Evolutionary conservation across 169 alveolate species (phyloP).

Genomic region (Babesia bovis): DNA sequence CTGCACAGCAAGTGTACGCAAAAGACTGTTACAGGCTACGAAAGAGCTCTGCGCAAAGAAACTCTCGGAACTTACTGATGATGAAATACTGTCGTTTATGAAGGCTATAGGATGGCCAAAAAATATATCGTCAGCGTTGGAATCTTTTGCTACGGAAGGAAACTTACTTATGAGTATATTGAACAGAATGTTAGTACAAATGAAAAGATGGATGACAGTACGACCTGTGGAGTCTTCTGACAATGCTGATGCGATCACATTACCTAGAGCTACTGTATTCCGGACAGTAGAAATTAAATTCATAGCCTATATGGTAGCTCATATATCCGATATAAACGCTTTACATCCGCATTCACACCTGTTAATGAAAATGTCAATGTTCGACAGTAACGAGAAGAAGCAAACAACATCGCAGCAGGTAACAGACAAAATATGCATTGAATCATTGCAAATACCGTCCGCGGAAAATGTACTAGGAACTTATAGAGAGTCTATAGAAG

Average conservation of each 20-base stretch:
- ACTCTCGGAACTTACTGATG: slow-evolving; percentile 30
- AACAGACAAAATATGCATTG: background rate
- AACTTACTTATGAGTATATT: slow-evolving; percentile 10
- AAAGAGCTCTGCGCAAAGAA: slow-evolving; percentile 16
- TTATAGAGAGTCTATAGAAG: slow-evolving; percentile 11
- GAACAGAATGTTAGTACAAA: slow-evolving; percentile 18
- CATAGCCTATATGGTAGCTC: slow-evolving; percentile 16
- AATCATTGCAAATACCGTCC: background rate
- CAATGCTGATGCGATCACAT: background rate
- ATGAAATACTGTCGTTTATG: slow-evolving; percentile 22
- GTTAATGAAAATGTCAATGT: slow-evolving; percentile 13
- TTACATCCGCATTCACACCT: slow-evolving; percentile 24
- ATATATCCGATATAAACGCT: slow-evolving; percentile 20
- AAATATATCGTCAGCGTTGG: background rate
- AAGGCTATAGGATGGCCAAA: slow-evolving; percentile 36
- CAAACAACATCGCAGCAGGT: background rate
- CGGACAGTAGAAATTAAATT: slow-evolving; percentile 2
- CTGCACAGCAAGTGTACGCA: slow-evolving; percentile 18
- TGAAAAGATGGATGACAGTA: slow-evolving; percentile 17
- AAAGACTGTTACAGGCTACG: slow-evolving; percentile 25
- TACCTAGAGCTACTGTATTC: background rate
- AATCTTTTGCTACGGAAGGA: background rate
- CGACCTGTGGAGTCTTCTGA: background rate
- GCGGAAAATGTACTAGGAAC: background rate
- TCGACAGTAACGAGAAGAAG: background rate